Percentiles rank a stretch among this genome's conserved stretches.
phyloP scores from a whole-genome alignment of 1,139 yeast species.

The Diutina sp. region DNA sequence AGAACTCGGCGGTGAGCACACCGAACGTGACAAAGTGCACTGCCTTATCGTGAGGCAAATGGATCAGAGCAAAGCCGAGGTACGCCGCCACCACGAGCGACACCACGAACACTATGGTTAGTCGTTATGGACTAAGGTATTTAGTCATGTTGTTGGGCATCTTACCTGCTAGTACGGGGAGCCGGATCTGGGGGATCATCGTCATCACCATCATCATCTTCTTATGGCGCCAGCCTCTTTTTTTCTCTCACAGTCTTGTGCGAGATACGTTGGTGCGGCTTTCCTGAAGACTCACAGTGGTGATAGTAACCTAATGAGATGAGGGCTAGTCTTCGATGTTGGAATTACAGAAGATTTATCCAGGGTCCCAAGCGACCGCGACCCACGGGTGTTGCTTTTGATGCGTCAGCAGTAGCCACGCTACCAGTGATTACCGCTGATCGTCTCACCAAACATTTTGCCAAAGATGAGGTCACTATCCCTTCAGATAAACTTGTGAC shows the following conservation, averaged over 20 bases:
- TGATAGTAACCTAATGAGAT: no score
- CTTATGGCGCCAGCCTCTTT: no score
- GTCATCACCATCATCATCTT: no score
- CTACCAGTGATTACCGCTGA: background rate
- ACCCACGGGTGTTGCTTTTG: background rate
- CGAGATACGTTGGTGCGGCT: background rate
- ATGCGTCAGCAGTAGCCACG: background rate
- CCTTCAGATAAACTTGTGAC: background rate
- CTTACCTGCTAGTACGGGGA: background rate
- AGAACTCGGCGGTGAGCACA: slow-evolving; percentile 38
- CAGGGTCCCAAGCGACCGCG: background rate
- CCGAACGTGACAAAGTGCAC: slow-evolving; percentile 39
- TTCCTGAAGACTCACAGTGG: no score
- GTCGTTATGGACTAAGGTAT: background rate
- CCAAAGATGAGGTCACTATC: background rate
- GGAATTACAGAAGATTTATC: background rate
- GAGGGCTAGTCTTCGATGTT: background rate
- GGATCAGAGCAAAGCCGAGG: slow-evolving; percentile 40
- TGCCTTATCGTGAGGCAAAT: slow-evolving; percentile 37
- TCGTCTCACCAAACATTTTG: background rate
- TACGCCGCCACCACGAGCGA: slow-evolving; percentile 17
- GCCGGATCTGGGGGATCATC: background rate
- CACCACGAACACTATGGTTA: slow-evolving; percentile 5
- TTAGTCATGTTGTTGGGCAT: no score
- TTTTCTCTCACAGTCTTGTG: background rate